A percentile compares a stretch with the other conserved stretches of the same genome.
phyloP scores from a whole-genome alignment of 1,284 basidiomycete species.

The Lentinus polychrous region DNA sequence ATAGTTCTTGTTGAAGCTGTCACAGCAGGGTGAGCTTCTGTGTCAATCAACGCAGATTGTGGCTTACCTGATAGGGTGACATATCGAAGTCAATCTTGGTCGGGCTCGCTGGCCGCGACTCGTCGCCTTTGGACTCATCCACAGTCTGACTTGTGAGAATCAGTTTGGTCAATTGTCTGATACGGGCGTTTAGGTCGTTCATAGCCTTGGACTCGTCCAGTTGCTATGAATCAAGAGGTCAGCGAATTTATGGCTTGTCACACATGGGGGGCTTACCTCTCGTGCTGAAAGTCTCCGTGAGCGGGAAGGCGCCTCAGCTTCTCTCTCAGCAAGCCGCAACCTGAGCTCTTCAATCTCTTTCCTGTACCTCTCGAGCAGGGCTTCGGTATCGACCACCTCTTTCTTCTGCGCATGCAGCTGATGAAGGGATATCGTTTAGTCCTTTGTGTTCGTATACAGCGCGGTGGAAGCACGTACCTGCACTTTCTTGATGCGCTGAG shows the following conservation, averaged over 20 bases:
- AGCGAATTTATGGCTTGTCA: neutral
- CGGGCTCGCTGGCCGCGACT: conserved; percentile 72
- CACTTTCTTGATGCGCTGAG: conserved; percentile 81
- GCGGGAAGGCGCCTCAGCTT: conserved; percentile 46
- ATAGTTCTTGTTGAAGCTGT: conserved; percentile 83
- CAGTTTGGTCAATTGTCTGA: conserved; percentile 80
- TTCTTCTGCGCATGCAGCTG: conserved; percentile 86
- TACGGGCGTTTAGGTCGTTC: conserved; percentile 72
- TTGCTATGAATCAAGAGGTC: conserved; percentile 41
- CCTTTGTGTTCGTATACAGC: neutral
- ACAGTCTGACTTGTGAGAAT: conserved; percentile 83
- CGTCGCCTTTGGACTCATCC: conserved; percentile 57
- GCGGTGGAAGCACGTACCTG: conserved; percentile 31
- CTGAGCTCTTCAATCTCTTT: conserved; percentile 87
- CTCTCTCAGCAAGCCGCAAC: conserved; percentile 58
- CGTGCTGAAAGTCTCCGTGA: conserved; percentile 58
- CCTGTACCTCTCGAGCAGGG: conserved; percentile 85
- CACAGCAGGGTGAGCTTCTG: neutral
- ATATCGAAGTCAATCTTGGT: conserved; percentile 82
- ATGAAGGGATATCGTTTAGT: conserved; percentile 13
- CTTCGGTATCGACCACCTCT: conserved; percentile 89
- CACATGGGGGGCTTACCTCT: conserved; percentile 41
- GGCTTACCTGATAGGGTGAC: conserved; percentile 68
- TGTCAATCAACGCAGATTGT: neutral
- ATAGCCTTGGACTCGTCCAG: conserved; percentile 73